phyloP scores from a whole-genome alignment of 805 yeast genomes.

The Gaillardinia entomophila region DNA sequence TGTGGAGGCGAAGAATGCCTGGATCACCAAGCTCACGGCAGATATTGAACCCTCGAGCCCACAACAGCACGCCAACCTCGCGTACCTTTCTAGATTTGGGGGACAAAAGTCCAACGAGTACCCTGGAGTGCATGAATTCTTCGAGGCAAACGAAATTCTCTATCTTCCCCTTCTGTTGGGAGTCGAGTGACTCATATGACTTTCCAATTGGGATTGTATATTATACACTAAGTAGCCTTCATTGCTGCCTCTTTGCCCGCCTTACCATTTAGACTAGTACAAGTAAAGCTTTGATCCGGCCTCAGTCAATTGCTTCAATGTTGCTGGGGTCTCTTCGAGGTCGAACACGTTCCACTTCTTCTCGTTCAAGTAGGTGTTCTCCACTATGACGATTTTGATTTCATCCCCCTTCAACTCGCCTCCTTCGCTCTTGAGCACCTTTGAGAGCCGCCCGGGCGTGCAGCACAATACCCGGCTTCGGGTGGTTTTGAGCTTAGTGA shows the following conservation, averaged over 20 bases:
- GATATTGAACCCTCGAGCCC: background rate
- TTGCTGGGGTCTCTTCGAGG: constrained; percentile 37
- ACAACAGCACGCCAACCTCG: constrained; percentile 16
- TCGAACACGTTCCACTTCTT: constrained; percentile 63
- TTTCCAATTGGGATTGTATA: no score
- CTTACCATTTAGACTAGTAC: no score
- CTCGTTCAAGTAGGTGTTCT: constrained; percentile 54
- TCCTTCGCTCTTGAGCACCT: constrained; percentile 41
- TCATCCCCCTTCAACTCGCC: constrained; percentile 35
- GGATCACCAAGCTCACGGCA: constrained; percentile 13
- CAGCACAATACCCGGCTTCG: constrained; percentile 49
- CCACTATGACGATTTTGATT: constrained; percentile 52
- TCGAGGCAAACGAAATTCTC: constrained; percentile 18
- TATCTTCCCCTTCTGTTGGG: constrained; percentile 17
- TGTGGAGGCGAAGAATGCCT: constrained; percentile 21
- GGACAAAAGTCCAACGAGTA: constrained; percentile 8
- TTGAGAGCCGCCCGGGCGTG: constrained; percentile 56
- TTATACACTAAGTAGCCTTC: no score
- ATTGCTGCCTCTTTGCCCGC: background rate
- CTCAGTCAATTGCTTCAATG: constrained; percentile 35
- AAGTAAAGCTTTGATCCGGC: constrained; percentile 47
- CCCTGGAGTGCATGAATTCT: constrained; percentile 20
- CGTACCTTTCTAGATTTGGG: constrained; percentile 15
- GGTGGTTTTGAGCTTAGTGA: constrained; percentile 38
- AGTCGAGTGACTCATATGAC: no score